Conservation (phyloP, 2,329 filamentous ascomycete genomes). For the Cladosporium cucumerinum region DNA sequence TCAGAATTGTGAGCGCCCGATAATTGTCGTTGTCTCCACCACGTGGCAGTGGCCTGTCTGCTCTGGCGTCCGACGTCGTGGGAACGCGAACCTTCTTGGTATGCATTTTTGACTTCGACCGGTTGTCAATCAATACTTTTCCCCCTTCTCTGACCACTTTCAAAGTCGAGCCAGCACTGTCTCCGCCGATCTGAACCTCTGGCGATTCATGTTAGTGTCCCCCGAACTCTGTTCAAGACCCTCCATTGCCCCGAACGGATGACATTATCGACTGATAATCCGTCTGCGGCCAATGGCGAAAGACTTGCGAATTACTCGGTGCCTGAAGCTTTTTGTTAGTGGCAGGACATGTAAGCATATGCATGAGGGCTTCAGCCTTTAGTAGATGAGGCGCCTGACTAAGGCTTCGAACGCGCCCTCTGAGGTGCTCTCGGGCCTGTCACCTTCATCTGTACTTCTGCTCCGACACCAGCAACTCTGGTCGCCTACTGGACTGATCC, state of each 20-base stretch:
- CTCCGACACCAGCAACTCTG: background rate
- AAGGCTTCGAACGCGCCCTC: background rate
- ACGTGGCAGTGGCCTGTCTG: background rate
- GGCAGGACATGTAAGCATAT: background rate
- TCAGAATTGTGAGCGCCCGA: background rate
- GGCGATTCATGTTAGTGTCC: background rate
- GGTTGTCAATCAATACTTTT: background rate
- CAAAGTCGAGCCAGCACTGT: background rate
- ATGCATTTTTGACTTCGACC: background rate
- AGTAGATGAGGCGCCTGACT: background rate
- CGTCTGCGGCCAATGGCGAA: background rate
- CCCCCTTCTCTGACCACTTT: background rate
- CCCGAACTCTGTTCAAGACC: background rate
- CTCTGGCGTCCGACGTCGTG: background rate
- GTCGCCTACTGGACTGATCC: conserved; percentile 8
- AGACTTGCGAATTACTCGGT: background rate
- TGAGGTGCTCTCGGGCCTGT: background rate
- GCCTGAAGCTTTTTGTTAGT: background rate
- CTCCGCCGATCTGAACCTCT: background rate
- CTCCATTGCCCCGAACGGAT: background rate
- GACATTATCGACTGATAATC: background rate
- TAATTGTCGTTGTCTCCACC: background rate
- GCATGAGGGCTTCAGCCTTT: background rate
- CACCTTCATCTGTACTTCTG: background rate
- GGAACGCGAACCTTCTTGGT: background rate